Conservation (phyloP, 805 yeast species). For the Candida stauntonica region DNA sequence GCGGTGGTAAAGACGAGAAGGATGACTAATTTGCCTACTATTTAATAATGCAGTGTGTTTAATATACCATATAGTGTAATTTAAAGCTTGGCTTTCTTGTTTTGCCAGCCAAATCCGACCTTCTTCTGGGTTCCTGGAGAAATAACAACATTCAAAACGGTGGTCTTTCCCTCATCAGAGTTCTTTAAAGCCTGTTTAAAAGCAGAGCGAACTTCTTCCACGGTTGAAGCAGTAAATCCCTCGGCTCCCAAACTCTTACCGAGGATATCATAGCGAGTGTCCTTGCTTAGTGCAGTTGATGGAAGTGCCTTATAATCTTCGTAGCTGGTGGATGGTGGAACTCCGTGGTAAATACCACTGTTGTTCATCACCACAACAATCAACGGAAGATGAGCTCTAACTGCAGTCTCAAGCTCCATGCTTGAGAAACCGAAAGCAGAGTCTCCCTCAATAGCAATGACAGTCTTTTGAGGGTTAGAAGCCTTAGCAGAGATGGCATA, state of each 20-base stretch:
- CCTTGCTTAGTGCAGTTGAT: conserved; percentile 54
- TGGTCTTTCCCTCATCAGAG: conserved; percentile 31
- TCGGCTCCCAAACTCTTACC: conserved; percentile 53
- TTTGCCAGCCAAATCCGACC: conserved; percentile 67
- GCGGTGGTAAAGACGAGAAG: neutral
- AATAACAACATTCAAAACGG: conserved; percentile 57
- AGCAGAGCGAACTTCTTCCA: conserved; percentile 33
- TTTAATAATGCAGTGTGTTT: no score
- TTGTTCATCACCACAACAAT: conserved; percentile 66
- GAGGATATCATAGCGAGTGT: conserved; percentile 53
- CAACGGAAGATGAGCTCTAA: conserved; percentile 48
- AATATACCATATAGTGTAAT: no score
- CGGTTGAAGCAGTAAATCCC: conserved; percentile 45
- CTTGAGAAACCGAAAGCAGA: conserved; percentile 76
- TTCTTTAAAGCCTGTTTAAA: conserved; percentile 36
- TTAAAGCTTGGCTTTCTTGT: conserved; percentile 33
- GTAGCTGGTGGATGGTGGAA: conserved; percentile 32
- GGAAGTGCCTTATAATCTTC: conserved; percentile 35
- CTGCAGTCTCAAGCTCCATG: conserved; percentile 68
- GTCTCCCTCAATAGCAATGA: conserved; percentile 66
- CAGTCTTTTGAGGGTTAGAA: conserved; percentile 38
- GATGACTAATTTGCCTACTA: conserved; percentile 1
- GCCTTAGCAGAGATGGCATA: conserved; percentile 61
- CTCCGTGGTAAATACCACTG: conserved; percentile 69
- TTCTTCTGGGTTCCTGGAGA: conserved; percentile 52